Base-by-base conservation (phyloP, 805 yeast species). In the Schwanniomyces sp. region DNA sequence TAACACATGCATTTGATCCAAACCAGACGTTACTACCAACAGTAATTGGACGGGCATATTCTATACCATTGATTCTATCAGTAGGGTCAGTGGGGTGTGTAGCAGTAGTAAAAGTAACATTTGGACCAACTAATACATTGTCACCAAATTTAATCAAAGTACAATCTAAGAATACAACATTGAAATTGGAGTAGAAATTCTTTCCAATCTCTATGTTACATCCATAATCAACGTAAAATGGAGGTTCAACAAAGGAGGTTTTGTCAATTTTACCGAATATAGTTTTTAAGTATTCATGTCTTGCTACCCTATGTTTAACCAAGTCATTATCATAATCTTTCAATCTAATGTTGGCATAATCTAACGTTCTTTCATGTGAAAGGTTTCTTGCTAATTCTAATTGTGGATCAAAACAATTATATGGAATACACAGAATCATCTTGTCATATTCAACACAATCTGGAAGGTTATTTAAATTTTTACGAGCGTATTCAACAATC, bases 1-100 rank as follows among this genome's bases (percentile, higher is more conserved):
- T 62, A 7, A 86, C 73, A 1, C 69, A 67, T 12, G 68, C 80
- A 36, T 73, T 71, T 1, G 83, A 72, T 12, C 88, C 88, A 36
- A 86, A 67, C 92, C 91, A 86, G 7, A 83, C 87, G 51, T 79
- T 77, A 59, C 81, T 74, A 2, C 86, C 89, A 30, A 86, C 80
- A 2, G 60, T 68, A 27, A 86, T 75, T 5, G 86, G 85, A 32
- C 63, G 56, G 0, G 86, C 84, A 54, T 67, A 78, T 58, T 86
- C 91, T 3, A 67, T 64, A 1, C 75, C 80, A 1, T 56, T 59
- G 26, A 55, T 38, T 48, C 87, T 67, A 45, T 62, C 63, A 10
- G 63, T 50, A 0, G 82, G 77, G 46, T 81, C 84, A 6, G 77
- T 57, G 1, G 86, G 85, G 56, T 86, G 92, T 0, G 85, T 76